These are phyloP conservation scores for Luffa acutangula DNA, from an alignment of 306 rosid species.

Conservation along the genomic window DNA sequence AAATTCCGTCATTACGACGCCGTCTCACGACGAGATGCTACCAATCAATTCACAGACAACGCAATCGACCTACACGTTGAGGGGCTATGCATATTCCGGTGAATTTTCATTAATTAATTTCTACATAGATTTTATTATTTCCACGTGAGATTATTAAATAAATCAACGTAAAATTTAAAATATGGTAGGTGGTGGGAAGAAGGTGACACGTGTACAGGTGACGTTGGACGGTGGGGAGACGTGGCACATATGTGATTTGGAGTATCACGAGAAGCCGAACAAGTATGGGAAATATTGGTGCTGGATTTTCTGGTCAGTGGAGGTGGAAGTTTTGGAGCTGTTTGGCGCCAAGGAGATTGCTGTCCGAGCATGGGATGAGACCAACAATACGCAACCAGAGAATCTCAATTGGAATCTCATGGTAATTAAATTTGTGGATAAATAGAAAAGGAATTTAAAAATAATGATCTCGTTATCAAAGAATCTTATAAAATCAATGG, in stretches of 20 bases:
- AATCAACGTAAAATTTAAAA: background rate
- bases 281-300: conserved; percentile 82
- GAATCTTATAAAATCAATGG: background rate
- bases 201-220: conserved; percentile 84
- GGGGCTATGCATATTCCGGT: conserved; percentile 87
- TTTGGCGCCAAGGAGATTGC: conserved; percentile 59
- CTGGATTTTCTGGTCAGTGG: conserved; percentile 89
- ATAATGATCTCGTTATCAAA: background rate
- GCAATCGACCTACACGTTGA: conserved; percentile 43
- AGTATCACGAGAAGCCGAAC: conserved; percentile 55
- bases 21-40: conserved; percentile 69
- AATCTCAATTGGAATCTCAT: conserved; percentile 81
- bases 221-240: conserved; percentile 74
- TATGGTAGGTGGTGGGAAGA: conserved; percentile 60
- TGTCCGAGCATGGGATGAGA: conserved; percentile 81
- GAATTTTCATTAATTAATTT: background rate
- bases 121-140: background rate
- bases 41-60: conserved; percentile 27
- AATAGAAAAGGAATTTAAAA: background rate
- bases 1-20: conserved; percentile 78
- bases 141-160: background rate
- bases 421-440: conserved; percentile 24
- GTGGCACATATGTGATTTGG: conserved; percentile 53
- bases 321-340: conserved; percentile 52
- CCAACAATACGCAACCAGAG: conserved; percentile 77